Base-by-base conservation (phyloP, 129 eudicot species). In the Artemisia tridentata region DNA sequence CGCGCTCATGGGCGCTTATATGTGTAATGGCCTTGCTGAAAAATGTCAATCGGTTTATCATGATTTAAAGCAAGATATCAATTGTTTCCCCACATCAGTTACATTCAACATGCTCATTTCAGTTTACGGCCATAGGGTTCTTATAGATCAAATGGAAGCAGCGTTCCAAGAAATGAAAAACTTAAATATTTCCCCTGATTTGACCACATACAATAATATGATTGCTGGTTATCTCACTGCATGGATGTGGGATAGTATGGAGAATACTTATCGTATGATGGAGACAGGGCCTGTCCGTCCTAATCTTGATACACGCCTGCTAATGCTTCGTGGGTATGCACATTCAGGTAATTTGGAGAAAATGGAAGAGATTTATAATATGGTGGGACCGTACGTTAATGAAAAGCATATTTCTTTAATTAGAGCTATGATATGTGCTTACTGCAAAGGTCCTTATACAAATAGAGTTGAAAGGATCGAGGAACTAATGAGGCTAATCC, bases 181-280 rank as follows among this genome's bases (percentile, higher is more conserved):
- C 66, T 81, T 41, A 53, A 63, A 70, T 46, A 79, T 87, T 21
- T 34, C 69, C 67, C 89, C 93, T 20, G 76, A 74, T 82, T 16
- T 85, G 17, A 67, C 41, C 23, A 93, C 99, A 3, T 93, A 87
- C 74, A 87, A 86, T 63, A 74, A 63, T 58, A 47, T 90, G 60
- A 82, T 93, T 62, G 69, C 84, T 11, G 99, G 99, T 51, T 93
- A 93, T 78, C 25, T 93, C 7, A 89, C 93, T 6, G 91, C 96
- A 59, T 93, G 96, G 97, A 93, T 81, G 97, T 93, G 99, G 97
- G 96, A 93, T 45, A 62, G 74, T 38, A 90, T 93, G 97, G 99
- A 93, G 75, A 75, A 77, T 69, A 82, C 86, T 4, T 93, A 80
- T 58, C 52, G 1, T 31, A 59, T 38, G 82, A 77, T 84, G 81